phyloP scores from a whole-genome alignment of 495 filamentous ascomycete genomes.

The Neurospora sp. region DNA sequence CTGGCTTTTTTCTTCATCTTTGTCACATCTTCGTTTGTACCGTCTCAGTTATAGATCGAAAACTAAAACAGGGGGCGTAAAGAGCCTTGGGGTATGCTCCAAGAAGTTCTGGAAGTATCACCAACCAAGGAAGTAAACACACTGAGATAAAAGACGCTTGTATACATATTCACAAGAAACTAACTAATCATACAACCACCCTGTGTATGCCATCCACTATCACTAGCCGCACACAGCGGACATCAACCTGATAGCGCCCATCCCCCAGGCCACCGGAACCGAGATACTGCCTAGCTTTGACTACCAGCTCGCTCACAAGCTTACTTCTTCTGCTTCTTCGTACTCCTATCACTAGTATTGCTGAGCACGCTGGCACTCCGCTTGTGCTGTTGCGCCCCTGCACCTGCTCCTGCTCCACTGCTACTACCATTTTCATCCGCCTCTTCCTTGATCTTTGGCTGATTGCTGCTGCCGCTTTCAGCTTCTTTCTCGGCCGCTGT shows the following conservation, averaged over 20 bases:
- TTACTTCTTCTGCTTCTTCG: constrained; percentile 61
- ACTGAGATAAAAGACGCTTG: neutral
- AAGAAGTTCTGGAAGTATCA: neutral
- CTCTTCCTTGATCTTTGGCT: constrained; percentile 11
- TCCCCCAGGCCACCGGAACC: neutral
- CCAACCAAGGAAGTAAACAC: neutral
- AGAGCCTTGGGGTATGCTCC: neutral
- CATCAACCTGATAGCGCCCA: neutral
- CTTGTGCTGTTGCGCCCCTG: constrained; percentile 38
- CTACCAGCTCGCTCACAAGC: neutral
- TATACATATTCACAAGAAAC: neutral
- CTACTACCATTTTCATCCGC: neutral
- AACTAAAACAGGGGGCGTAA: neutral
- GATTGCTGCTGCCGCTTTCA: neutral
- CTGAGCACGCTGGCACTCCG: constrained; percentile 69
- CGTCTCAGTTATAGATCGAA: neutral
- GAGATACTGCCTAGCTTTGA: neutral
- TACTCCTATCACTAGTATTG: constrained; percentile 54
- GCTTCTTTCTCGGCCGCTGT: constrained; percentile 1
- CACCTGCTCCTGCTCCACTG: neutral
- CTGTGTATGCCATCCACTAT: neutral
- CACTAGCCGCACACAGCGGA: neutral
- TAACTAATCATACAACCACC: neutral
- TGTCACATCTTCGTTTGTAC: neutral
- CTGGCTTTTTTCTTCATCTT: neutral